Evolutionary conservation across 2,329 filamentous ascomycete genomes (phyloP).

Genomic region (Xylariomycetidae sp.): DNA sequence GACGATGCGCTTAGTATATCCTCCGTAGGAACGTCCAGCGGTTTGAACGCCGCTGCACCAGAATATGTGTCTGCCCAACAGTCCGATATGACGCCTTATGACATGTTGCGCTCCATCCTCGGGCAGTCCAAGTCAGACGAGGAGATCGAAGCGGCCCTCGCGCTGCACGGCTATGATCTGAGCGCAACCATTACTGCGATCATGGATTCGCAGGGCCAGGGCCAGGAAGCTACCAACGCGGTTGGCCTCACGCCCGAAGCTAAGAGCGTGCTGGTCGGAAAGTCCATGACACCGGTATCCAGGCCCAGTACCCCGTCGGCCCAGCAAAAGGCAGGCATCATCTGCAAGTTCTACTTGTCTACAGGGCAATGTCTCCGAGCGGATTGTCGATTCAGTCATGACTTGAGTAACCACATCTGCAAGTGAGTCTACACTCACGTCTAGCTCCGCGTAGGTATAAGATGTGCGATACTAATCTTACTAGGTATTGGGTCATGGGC

Average conservation of each 20-base stretch:
- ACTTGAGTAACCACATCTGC: constrained; percentile 93
- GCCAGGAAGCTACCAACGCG: constrained; percentile 40
- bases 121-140: constrained; percentile 86
- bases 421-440: constrained; percentile 81
- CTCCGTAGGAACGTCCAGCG: constrained; percentile 60
- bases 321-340: constrained; percentile 75
- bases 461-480: constrained; percentile 41
- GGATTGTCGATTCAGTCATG: constrained; percentile 95
- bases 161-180: constrained; percentile 85
- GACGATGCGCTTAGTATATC: constrained; percentile 79
- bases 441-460: too few species aligned
- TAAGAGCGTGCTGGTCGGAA: constrained; percentile 75
- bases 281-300: constrained; percentile 73
- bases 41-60: constrained; percentile 71
- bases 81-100: constrained; percentile 93
- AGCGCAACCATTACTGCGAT: constrained; percentile 86
- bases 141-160: constrained; percentile 87
- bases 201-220: constrained; percentile 63
- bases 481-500: constrained; percentile 89
- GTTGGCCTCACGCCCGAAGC: constrained; percentile 44
- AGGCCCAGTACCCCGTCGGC: constrained; percentile 72
- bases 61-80: constrained; percentile 67
- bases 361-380: constrained; percentile 93
- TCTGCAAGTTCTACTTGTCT: constrained; percentile 96
- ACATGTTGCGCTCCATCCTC: constrained; percentile 92